Evolutionary conservation across 192 early-diverging fungal species (phyloP).

Genomic region (Coemansia sp.): DNA sequence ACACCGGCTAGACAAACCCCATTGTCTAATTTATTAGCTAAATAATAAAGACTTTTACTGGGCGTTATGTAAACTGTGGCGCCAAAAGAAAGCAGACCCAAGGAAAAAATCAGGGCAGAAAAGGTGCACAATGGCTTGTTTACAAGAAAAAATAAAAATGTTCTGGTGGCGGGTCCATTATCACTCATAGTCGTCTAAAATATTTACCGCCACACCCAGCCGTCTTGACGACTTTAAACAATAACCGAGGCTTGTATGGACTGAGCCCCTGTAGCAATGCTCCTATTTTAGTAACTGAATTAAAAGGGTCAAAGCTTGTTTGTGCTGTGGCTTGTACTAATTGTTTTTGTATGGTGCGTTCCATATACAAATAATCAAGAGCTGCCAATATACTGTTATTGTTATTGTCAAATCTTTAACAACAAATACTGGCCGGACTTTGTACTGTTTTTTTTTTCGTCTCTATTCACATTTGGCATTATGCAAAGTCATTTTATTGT

Average conservation of each 20-base stretch:
- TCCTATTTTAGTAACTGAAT: neutral
- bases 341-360: neutral
- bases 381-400: neutral
- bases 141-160: neutral
- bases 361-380: neutral
- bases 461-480: neutral
- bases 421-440: neutral
- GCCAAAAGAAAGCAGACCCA: neutral
- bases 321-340: neutral
- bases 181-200: neutral
- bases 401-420: neutral
- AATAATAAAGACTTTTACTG: neutral
- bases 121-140: neutral
- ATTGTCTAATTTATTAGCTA: neutral
- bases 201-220: neutral
- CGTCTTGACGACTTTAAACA: neutral
- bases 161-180: conserved; percentile 3
- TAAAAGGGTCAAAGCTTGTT: conserved; percentile 7
- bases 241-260: neutral
- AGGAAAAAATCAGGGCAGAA: neutral
- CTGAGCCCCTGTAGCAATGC: neutral
- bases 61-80: neutral
- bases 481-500: neutral
- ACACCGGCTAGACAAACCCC: neutral
- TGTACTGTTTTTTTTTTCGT: neutral